Evolutionary conservation across 192 early-diverging fungal genomes (phyloP), one percentile per base, ranked within the genome.

Genomic region (Coemansia sp.): DNA sequence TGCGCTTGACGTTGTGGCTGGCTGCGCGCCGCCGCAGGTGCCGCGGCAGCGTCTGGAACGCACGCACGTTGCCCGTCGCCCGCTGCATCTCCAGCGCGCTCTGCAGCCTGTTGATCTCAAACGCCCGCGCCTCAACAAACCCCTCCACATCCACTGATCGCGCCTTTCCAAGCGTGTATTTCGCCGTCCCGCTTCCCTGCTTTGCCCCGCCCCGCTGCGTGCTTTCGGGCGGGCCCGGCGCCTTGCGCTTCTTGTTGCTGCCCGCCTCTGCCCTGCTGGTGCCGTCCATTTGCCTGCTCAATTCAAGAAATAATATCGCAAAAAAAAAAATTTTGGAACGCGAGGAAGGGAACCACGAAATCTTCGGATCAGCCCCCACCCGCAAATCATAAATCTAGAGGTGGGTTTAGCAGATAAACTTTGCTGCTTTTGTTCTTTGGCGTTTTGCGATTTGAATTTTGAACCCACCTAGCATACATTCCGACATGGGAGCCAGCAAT

Each of bases 11-110:
- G 71, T 98, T 98, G 72, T 95, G 91, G 63, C 91, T 93, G 23
- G 96, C 96, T 19, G 94, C 91, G 38, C 96, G 83, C n/a, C 96
- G 86, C 24, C 96, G 83, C 67, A 97, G 87, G 55, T 94, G 88
- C 48, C 95, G 83, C 12, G 94, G 90, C 22, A 98, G 83, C 32
- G 87, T 92, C 79, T 98, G 96, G 61, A 94, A 94, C 0, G 92
- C 92, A 19, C 90, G 84, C 56, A 79, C 59, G 40, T 82, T 86
- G 52, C 82, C 64, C 23, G 69, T 48, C 49, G 63, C 55, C 30
- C 77, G 86, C 21, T 90, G 81, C 4, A 79, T 77, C 53, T 85
- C 80, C 33, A 97, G 84, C 23, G 88, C 83, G 32, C 82, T 80
- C 72, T 93, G 89, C 83, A 97, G 87, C 6, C 91, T 82, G 52